Base-by-base conservation (phyloP, 345 rosid genomes). In the Lepidium aucheri region DNA sequence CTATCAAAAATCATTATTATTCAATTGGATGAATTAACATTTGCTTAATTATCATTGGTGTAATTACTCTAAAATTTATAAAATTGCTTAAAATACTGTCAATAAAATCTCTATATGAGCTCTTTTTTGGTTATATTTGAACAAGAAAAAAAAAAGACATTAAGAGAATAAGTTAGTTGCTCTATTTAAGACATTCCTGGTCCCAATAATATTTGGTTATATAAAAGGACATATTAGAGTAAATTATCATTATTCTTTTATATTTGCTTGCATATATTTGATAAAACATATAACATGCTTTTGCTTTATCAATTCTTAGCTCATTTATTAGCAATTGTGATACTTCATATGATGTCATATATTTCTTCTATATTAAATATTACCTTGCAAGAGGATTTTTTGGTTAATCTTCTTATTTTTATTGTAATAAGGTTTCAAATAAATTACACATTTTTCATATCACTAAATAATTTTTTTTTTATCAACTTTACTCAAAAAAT, bases 271-370 rank as follows among this genome's bases (percentile, higher is more conserved):
- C 65, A 32, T 49, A 49, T 22, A 56, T 64, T 11, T 64, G 53
- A 64, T 64, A 47, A 40, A 57, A 72, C 76, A 64, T 49, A 49
- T 56, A 63, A 63, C 76, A 72, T 72, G 70, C 65, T 45, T 7
- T 38, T 46, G 51, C 20, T 51, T 45, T 54, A 46, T 49, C 8
- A 11, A 45, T 46, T 40, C 56, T 56, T 55, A 20, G 38, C 33
- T 64, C 59, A 56, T 72, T 64, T 63, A 64, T 63, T 64, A 55
- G 38, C 65, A 63, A 62, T 35, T 9, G 20, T 35, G 38, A 64
- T 42, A 26, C 53, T 53, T 32, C 26, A 12, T 42, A 26, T 52
- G 20, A 39, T 46, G 55, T 17, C 56, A 67, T 36, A 33, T 9
- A 32, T 17, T 36, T 47, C 56, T 16, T 16, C 52, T 30, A 9